Percentiles rank a stretch among this genome's conserved stretches.
Evolutionary conservation across 495 filamentous ascomycete species (phyloP).

Genomic region (Penicillium flavigenum): DNA sequence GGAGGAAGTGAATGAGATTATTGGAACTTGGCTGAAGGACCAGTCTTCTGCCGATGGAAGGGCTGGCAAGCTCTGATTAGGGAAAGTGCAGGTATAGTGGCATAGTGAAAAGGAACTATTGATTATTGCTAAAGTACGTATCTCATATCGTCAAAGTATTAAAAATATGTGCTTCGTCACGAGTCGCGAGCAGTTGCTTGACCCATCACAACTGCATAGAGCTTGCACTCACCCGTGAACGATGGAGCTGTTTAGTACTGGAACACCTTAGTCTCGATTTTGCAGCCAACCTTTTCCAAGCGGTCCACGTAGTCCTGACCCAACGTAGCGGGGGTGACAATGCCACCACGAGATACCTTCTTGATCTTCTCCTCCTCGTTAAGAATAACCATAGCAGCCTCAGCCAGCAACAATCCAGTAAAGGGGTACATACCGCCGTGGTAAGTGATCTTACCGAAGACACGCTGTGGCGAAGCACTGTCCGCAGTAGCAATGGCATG

Average conservation of each 20-base stretch:
- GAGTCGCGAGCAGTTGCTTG: background rate
- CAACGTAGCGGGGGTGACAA: slow-evolving; percentile 81
- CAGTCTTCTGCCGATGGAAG: slow-evolving; percentile 29
- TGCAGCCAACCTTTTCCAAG: slow-evolving; percentile 61
- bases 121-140: slow-evolving; percentile 6
- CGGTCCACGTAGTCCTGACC: slow-evolving; percentile 75
- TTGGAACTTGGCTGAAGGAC: slow-evolving; percentile 50
- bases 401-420: slow-evolving; percentile 64
- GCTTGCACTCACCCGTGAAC: background rate
- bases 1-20: slow-evolving; percentile 51
- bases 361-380: slow-evolving; percentile 58
- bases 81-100: background rate
- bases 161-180: background rate
- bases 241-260: slow-evolving; percentile 26
- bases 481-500: slow-evolving; percentile 63
- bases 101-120: background rate
- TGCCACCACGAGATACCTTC: slow-evolving; percentile 61
- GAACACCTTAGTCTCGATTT: slow-evolving; percentile 52
- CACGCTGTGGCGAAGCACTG: slow-evolving; percentile 45
- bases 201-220: background rate
- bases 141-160: slow-evolving; percentile 3
- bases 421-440: slow-evolving; percentile 66
- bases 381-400: slow-evolving; percentile 71
- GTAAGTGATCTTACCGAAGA: slow-evolving; percentile 57
- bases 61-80: slow-evolving; percentile 23